These are phyloP conservation scores for Huntiella abstrusa DNA, from an alignment of 2,329 filamentous ascomycete genomes.

Conservation along the genomic window DNA sequence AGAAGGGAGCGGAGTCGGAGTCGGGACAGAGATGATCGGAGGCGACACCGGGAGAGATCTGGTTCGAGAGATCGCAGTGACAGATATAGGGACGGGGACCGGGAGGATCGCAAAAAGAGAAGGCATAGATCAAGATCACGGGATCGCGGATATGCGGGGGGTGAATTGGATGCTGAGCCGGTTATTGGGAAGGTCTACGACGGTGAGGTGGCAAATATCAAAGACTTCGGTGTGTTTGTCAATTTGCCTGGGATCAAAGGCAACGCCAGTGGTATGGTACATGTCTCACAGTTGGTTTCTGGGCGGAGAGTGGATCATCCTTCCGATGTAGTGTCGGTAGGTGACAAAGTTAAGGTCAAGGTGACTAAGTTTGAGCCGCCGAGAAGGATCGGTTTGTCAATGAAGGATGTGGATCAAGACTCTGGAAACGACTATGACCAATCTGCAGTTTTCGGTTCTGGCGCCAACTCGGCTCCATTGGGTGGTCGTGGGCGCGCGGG, in stretches of 20 bases:
- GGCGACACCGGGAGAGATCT: conserved; percentile 23
- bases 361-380: conserved; percentile 64
- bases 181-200: conserved; percentile 75
- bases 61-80: conserved; percentile 22
- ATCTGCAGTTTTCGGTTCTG: conserved; percentile 60
- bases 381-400: conserved; percentile 66
- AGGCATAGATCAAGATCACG: conserved; percentile 20
- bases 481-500: conserved; percentile 41
- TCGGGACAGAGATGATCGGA: conserved; percentile 24
- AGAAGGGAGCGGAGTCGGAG: conserved; percentile 18
- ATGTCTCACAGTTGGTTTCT: conserved; percentile 74
- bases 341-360: conserved; percentile 82
- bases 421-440: conserved; percentile 71
- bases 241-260: conserved; percentile 74
- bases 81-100: conserved; percentile 16
- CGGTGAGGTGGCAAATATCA: conserved; percentile 76
- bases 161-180: conserved; percentile 61
- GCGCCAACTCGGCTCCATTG: conserved; percentile 72
- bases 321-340: conserved; percentile 62
- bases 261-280: conserved; percentile 82
- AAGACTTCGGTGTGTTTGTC: conserved; percentile 91
- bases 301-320: conserved; percentile 81
- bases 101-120: conserved; percentile 15
- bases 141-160: conserved; percentile 17
- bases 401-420: conserved; percentile 91